Evolutionary conservation across 495 filamentous ascomycete species (phyloP).

Genomic region (Bombardia bombarda): DNA sequence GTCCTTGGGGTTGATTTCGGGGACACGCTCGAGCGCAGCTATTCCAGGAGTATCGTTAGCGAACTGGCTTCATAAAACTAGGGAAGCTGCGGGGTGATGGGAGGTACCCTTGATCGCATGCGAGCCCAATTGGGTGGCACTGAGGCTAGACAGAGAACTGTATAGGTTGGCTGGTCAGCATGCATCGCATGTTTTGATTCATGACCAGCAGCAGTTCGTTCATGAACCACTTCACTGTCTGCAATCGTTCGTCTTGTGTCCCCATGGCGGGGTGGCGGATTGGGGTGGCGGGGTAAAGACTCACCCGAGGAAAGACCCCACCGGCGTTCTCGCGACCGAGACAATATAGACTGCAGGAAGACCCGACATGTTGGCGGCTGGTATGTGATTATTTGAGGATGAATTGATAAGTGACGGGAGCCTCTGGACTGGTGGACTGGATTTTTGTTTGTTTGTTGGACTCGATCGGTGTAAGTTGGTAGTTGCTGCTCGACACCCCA

Average conservation of each 20-base stretch:
- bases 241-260: too few relatives aligned
- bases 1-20: constrained; percentile 76
- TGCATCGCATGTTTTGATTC: too few relatives aligned
- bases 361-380: constrained; percentile 17
- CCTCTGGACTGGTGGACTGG: too few relatives aligned
- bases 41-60: constrained; percentile 12
- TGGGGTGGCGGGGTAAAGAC: constrained; percentile 14
- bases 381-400: background rate
- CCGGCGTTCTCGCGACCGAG: constrained; percentile 79
- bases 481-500: too few relatives aligned
- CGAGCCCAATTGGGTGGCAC: constrained; percentile 77
- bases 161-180: too few relatives aligned
- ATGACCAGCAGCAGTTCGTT: too few relatives aligned
- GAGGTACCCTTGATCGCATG: constrained; percentile 92
- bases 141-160: constrained; percentile 74
- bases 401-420: background rate
- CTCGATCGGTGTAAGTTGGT: too few relatives aligned
- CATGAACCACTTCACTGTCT: too few relatives aligned
- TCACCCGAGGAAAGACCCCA: constrained; percentile 89
- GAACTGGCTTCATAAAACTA: constrained; percentile 14
- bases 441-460: too few relatives aligned
- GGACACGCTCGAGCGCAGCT: constrained; percentile 81
- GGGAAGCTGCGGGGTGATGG: too few relatives aligned
- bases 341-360: constrained; percentile 92
- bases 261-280: too few relatives aligned